phyloP scores from a whole-genome alignment of 2,329 filamentous ascomycete species.

The Aspergillus sp. region DNA sequence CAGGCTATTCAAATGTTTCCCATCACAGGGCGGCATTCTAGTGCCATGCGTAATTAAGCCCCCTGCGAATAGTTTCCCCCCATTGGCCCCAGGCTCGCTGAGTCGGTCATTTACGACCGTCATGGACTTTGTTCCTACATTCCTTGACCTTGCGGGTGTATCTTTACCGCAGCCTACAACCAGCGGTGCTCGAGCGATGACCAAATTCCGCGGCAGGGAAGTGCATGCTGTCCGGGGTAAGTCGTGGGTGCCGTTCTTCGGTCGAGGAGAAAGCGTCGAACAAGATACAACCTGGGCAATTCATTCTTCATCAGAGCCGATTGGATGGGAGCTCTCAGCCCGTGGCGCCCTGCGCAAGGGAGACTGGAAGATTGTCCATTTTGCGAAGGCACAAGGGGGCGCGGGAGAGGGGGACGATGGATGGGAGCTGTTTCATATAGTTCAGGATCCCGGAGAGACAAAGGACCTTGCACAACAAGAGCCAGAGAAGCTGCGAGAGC shows the following conservation, averaged over 20 bases:
- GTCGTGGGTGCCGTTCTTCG: background rate
- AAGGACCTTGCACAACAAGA: background rate
- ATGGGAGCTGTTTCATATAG: background rate
- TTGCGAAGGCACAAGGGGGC: background rate
- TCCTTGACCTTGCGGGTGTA: background rate
- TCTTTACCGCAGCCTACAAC: background rate
- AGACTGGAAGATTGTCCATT: background rate
- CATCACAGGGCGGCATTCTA: background rate
- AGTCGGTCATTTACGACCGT: background rate
- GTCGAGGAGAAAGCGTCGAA: background rate
- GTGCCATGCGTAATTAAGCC: background rate
- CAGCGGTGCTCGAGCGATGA: background rate
- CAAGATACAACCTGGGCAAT: background rate
- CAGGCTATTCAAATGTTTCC: background rate
- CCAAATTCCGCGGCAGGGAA: background rate
- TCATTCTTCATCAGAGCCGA: background rate
- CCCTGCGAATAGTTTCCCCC: background rate
- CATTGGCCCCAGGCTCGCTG: background rate
- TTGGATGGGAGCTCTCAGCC: background rate
- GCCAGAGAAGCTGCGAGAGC: background rate
- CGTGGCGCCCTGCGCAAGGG: background rate
- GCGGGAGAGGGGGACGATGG: background rate
- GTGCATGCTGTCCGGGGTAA: background rate
- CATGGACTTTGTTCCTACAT: background rate
- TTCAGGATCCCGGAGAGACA: background rate